phyloP scores from a whole-genome alignment of 2,329 filamentous ascomycete species.

The Talaromyces funiculosus region DNA sequence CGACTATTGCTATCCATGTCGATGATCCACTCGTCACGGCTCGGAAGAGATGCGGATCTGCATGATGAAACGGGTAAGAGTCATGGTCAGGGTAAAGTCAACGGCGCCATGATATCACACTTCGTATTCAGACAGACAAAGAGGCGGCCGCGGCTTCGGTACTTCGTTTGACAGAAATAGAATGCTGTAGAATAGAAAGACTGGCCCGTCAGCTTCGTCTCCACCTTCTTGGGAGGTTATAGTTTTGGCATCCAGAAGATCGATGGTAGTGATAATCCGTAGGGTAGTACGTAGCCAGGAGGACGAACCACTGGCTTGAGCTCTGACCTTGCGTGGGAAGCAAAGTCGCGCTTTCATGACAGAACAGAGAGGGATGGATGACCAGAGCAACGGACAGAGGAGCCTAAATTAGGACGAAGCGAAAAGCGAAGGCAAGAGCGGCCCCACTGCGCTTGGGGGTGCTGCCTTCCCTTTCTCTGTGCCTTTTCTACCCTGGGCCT shows the following conservation, averaged over 20 bases:
- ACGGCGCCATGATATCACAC: not conserved
- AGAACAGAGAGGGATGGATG: not conserved
- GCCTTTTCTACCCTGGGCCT: slow-evolving; percentile 1
- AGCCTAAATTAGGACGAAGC: not conserved
- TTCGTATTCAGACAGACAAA: not conserved
- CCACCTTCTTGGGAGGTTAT: not conserved
- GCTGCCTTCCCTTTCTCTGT: slow-evolving; percentile 3
- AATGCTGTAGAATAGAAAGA: not conserved
- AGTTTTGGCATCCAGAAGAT: not conserved
- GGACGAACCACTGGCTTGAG: not conserved
- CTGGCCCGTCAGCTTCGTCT: not conserved
- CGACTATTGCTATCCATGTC: not conserved
- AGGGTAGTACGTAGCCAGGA: no score
- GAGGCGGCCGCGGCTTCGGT: not conserved
- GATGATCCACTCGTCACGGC: not conserved
- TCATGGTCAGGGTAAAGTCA: not conserved
- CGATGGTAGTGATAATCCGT: not conserved
- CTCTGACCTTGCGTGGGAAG: not conserved
- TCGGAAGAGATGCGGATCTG: slow-evolving; percentile 6
- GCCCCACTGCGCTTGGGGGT: slow-evolving; percentile 2
- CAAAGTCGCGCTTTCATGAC: no score
- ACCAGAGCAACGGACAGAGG: not conserved
- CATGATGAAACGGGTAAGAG: not conserved
- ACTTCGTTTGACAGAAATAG: not conserved
- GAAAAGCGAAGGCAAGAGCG: not conserved